A percentile compares a stretch with the other conserved stretches of the same genome.
Conservation (phyloP, 345 rosid species). For the Clarkia xantiana region DNA sequence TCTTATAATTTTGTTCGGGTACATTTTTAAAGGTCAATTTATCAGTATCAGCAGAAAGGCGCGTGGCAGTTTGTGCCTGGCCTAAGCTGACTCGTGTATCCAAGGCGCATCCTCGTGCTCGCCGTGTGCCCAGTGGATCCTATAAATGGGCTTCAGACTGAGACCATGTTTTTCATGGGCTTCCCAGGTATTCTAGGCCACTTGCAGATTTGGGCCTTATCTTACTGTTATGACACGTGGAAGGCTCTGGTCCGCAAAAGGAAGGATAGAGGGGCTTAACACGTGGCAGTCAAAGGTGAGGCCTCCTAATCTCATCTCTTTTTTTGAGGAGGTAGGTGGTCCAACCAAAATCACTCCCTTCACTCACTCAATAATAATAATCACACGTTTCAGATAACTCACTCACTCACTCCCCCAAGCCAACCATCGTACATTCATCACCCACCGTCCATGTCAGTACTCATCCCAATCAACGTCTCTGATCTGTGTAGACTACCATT, state of each 20-base stretch:
- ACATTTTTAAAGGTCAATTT: not conserved
- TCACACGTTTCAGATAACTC: slow-evolving; percentile 10
- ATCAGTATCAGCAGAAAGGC: not conserved
- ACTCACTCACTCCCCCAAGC: not conserved
- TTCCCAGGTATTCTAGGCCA: no score
- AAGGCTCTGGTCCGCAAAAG: slow-evolving; percentile 8
- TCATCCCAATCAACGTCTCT: slow-evolving; percentile 1
- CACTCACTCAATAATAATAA: not conserved
- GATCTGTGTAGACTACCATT: not conserved
- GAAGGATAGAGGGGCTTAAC: slow-evolving; percentile 10
- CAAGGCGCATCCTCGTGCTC: slow-evolving; percentile 1
- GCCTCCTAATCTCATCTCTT: slow-evolving; percentile 20
- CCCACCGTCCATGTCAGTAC: not conserved
- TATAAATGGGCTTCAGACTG: not conserved
- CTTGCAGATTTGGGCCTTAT: slow-evolving; percentile 3
- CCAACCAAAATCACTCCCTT: slow-evolving; percentile 6
- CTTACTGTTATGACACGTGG: not conserved
- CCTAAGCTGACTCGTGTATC: slow-evolving; percentile 4
- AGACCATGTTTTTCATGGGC: no score
- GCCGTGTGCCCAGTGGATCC: not conserved
- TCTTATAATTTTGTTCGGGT: not conserved
- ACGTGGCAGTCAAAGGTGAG: slow-evolving; percentile 14
- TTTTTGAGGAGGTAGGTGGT: no score
- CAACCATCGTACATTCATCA: not conserved
- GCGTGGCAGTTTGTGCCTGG: slow-evolving; percentile 1